These are phyloP conservation scores for Labyrinthula sp. DNA, from an alignment of 352 stramenopile species.

Conservation along the genomic window DNA sequence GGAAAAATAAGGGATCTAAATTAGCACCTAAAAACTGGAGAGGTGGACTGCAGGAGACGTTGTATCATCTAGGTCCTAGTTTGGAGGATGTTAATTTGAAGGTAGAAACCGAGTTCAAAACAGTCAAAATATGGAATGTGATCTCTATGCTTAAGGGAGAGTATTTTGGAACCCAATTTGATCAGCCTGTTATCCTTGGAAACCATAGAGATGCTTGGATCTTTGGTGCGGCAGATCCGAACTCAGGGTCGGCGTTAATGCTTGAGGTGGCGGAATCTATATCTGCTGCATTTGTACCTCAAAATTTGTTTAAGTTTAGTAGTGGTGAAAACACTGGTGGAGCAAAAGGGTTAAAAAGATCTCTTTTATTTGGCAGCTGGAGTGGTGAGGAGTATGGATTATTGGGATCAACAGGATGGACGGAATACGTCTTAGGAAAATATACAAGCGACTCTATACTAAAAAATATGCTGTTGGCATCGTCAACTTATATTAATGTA, in stretches of 20 bases:
- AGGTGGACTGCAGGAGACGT: slow-evolving; percentile 43
- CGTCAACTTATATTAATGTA: slow-evolving; percentile 62
- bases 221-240: slow-evolving; percentile 56
- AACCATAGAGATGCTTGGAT: slow-evolving; percentile 73
- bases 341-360: no score
- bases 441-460: slow-evolving; percentile 40
- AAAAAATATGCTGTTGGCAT: slow-evolving; percentile 41
- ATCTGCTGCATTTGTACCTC: slow-evolving; percentile 44
- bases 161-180: slow-evolving; percentile 36
- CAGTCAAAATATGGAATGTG: slow-evolving; percentile 58
- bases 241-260: slow-evolving; percentile 49
- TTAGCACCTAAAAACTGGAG: slow-evolving; percentile 42
- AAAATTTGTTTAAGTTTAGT: no score
- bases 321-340: no score
- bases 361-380: slow-evolving; percentile 54
- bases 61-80: slow-evolving; percentile 51
- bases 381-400: slow-evolving; percentile 58
- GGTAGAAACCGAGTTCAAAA: slow-evolving; percentile 45
- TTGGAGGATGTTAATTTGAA: slow-evolving; percentile 44
- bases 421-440: no score
- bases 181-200: slow-evolving; percentile 54
- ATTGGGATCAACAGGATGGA: slow-evolving; percentile 54
- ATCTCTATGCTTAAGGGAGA: slow-evolving; percentile 50
- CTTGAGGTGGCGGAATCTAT: slow-evolving; percentile 53
- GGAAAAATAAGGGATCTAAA: no score